A percentile compares a stretch with the other conserved stretches of the same genome.
These are phyloP conservation scores for Senna tora DNA, from an alignment of 306 rosid species.

Conservation along the genomic window DNA sequence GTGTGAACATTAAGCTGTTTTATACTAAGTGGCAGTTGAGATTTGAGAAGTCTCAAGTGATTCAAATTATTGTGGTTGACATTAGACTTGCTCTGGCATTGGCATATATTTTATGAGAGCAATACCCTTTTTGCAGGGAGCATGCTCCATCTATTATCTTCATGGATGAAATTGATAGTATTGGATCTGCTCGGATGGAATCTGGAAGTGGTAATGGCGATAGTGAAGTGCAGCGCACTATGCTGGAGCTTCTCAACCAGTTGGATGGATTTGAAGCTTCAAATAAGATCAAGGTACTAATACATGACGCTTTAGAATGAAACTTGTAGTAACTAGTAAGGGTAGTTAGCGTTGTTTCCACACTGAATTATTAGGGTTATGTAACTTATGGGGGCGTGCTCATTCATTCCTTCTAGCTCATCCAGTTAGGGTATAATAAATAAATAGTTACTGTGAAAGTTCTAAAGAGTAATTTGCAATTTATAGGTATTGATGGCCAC, in stretches of 20 bases:
- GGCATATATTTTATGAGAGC: slow-evolving; percentile 16
- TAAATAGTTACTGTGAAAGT: slow-evolving; percentile 3
- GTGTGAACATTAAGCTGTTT: slow-evolving; percentile 5
- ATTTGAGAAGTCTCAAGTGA: slow-evolving; percentile 10
- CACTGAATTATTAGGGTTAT: background rate
- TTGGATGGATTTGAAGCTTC: slow-evolving; percentile 99
- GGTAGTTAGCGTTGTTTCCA: background rate
- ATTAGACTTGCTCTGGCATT: slow-evolving; percentile 22
- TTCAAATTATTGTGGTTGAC: background rate
- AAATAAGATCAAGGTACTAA: slow-evolving; percentile 89
- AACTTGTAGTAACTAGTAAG: slow-evolving; percentile 1
- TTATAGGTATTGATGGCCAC: slow-evolving; percentile 97
- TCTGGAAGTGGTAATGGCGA: slow-evolving; percentile 99
- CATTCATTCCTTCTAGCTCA: background rate
- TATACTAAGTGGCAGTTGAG: background rate
- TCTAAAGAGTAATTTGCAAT: slow-evolving; percentile 36
- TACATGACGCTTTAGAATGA: background rate
- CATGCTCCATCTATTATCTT: slow-evolving; percentile 99
- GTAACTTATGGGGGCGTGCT: slow-evolving; percentile 4
- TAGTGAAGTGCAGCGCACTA: slow-evolving; percentile 98
- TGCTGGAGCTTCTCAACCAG: slow-evolving; percentile 99
- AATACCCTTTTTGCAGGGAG: slow-evolving; percentile 62
- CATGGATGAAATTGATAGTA: slow-evolving; percentile 99
- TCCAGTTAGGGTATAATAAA: background rate
- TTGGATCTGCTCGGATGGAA: slow-evolving; percentile 99